Percentiles rank a stretch among this genome's conserved stretches.
Evolutionary conservation across 1,139 yeast species (phyloP).

Genomic region (Tardiomyces digboiensis): DNA sequence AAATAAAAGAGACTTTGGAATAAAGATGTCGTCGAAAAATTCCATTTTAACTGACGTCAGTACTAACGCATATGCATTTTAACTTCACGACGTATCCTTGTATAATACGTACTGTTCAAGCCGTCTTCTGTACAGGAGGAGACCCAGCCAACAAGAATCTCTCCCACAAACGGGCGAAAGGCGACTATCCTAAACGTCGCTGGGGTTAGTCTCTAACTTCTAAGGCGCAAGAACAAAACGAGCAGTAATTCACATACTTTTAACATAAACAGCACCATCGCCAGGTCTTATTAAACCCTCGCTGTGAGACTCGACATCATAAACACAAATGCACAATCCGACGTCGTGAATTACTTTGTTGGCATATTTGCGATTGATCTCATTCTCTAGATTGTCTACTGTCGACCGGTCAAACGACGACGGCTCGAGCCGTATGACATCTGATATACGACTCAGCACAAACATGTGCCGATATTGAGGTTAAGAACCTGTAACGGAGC

Average conservation of each 20-base stretch:
- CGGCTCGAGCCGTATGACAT: constrained; percentile 83
- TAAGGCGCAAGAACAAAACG: not conserved
- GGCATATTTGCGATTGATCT: constrained; percentile 74
- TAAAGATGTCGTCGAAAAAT: constrained; percentile 85
- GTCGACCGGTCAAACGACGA: constrained; percentile 68
- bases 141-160: constrained; percentile 89
- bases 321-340: constrained; percentile 76
- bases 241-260: constrained; percentile 13
- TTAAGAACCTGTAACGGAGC: too few relatives aligned
- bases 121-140: constrained; percentile 84
- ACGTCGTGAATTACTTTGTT: constrained; percentile 69
- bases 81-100: not conserved
- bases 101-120: constrained; percentile 38
- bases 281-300: constrained; percentile 92
- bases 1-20: constrained; percentile 73
- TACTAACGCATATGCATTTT: too few relatives aligned
- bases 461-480: too few relatives aligned
- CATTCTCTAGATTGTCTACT: constrained; percentile 63
- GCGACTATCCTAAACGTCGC: constrained; percentile 63
- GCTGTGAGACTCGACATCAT: constrained; percentile 71
- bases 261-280: constrained; percentile 86
- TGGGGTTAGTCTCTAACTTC: constrained; percentile 17
- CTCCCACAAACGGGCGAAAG: constrained; percentile 93
- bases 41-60: constrained; percentile 46
- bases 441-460: constrained; percentile 68